These are phyloP conservation scores for Volvariella volvacea DNA, from an alignment of 1,284 basidiomycete genomes.

Conservation along the genomic window DNA sequence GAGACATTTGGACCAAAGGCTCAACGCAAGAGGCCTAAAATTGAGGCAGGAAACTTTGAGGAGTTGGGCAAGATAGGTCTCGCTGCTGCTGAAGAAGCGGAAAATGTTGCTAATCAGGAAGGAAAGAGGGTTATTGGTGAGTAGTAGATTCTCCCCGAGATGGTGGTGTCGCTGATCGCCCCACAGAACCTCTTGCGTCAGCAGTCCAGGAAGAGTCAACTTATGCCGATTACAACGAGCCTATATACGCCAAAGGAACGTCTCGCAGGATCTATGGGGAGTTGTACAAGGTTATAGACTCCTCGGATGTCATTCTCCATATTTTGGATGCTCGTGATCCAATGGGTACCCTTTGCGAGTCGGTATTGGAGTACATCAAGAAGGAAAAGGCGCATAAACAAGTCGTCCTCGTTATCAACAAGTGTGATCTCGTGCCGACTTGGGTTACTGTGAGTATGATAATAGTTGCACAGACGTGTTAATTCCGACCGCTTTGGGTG, in stretches of 20 bases:
- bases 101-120: slow-evolving; percentile 32
- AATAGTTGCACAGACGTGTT: not conserved
- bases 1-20: slow-evolving; percentile 94
- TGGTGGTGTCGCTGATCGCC: not conserved
- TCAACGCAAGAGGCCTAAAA: slow-evolving; percentile 81
- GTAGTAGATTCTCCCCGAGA: slow-evolving; percentile 4
- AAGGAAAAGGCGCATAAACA: slow-evolving; percentile 99
- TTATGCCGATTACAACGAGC: slow-evolving; percentile 75
- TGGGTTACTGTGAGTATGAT: slow-evolving; percentile 89
- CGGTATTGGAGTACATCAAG: slow-evolving; percentile 87
- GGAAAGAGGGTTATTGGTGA: slow-evolving; percentile 35
- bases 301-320: slow-evolving; percentile 95
- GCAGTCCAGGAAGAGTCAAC: slow-evolving; percentile 46
- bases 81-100: slow-evolving; percentile 37
- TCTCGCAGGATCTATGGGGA: slow-evolving; percentile 96
- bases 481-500: slow-evolving; percentile 1
- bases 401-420: slow-evolving; percentile 95
- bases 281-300: slow-evolving; percentile 99
- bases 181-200: slow-evolving; percentile 35
- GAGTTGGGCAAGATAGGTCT: slow-evolving; percentile 72
- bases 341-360: slow-evolving; percentile 94
- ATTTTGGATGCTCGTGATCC: slow-evolving; percentile 96
- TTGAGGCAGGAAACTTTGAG: slow-evolving; percentile 83
- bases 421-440: slow-evolving; percentile 96
- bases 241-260: slow-evolving; percentile 89